Base-by-base conservation (phyloP, 2,329 filamentous ascomycete species). In the Pseudohalonectria lignicola region DNA sequence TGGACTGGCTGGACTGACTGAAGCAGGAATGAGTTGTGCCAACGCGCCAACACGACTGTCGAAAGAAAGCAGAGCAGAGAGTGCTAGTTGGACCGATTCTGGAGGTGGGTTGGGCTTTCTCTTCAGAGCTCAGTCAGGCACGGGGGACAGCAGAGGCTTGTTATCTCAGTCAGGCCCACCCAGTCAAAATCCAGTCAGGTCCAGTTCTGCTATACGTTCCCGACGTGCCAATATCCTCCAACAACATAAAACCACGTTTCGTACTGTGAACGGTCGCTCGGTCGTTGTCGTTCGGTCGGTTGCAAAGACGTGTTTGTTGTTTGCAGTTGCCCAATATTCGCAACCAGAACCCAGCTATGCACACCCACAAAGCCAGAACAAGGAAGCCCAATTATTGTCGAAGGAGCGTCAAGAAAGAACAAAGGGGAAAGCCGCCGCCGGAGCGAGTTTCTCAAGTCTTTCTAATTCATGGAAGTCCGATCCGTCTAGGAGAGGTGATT, bases 401-500 rank as follows among this genome's bases (percentile, higher is more conserved):
- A 34, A 34, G 32, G 32, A 34, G 32, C 32, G 32, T 34, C 32
- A 19, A 34, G 32, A 23, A 34, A 21, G 18, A 9, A 34, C 32
- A 34, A 34, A 34, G 32, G 21, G 21, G 21, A 21, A 18, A 32
- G 16, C n/a, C 16, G 17, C 31, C 31, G 20, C 31, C 31, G 13
- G 17, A 19, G 12, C 31, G 9, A 13, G 29, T 33, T 16, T 21
- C 36, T 39, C 36, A 41, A 41, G 32, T 31, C 25, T 20, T 39
- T 39, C 31, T 32, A 32, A 32, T 12, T 32, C 20, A 18, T 32
- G 31, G 31, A 4, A 18, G 20, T 12, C 31, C 15, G 16, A 2
- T 18, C 17, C 32, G 21, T 15, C 31, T 31, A 42, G 39, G 39
- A 43, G 40, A 43, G 31, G 25, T 35, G 39, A 39, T 29, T 23